Evolutionary conservation across 2,329 filamentous ascomycete species (phyloP).

Genomic region (Cladosporium sp.): DNA sequence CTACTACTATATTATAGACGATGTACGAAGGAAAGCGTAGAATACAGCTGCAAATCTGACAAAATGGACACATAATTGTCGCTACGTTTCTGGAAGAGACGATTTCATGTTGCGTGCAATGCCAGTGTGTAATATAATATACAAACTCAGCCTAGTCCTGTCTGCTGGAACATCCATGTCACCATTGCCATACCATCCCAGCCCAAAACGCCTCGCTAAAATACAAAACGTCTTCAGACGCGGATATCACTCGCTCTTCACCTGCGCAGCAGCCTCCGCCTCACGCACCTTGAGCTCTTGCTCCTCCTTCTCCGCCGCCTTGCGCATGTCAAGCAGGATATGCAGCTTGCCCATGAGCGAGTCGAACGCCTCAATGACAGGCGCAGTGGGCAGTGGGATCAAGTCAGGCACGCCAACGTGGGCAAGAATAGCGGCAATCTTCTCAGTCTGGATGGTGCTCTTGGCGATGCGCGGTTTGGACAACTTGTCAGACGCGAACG

Average conservation of each 20-base stretch:
- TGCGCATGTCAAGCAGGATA: conserved; percentile 69
- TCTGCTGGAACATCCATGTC: not conserved
- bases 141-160: not conserved
- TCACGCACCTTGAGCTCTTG: conserved; percentile 63
- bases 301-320: conserved; percentile 74
- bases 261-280: conserved; percentile 34
- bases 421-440: conserved; percentile 70
- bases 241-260: conserved; percentile 5
- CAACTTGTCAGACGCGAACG: conserved; percentile 83
- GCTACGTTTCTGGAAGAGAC: not conserved
- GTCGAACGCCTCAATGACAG: conserved; percentile 71
- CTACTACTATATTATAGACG: not conserved
- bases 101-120: not conserved
- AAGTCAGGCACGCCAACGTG: conserved; percentile 71
- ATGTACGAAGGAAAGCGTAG: not conserved
- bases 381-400: conserved; percentile 72
- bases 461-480: conserved; percentile 78
- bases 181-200: not conserved
- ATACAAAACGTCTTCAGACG: not conserved
- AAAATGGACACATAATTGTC: not conserved
- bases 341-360: conserved; percentile 67
- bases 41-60: not conserved
- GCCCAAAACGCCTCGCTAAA: conserved; percentile 16
- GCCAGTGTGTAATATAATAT: not conserved
- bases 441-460: conserved; percentile 71